Evolutionary conservation across 2,329 filamentous ascomycete genomes (phyloP).

Genomic region (Fonsecaea multimorphosa): DNA sequence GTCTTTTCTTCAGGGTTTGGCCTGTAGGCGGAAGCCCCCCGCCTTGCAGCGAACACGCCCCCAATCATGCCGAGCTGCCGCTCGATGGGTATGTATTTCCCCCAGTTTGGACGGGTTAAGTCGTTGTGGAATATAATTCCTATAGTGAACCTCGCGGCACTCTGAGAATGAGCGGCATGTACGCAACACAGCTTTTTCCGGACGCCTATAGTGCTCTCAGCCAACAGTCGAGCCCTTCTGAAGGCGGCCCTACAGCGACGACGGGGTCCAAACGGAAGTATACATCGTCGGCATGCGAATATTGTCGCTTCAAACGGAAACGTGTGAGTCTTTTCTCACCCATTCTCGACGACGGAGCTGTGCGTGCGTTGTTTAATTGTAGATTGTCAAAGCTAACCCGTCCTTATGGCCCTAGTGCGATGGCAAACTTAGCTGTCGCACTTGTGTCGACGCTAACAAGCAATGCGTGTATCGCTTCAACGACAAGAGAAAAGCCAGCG

Average conservation of each 20-base stretch:
- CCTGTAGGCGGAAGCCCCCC: not conserved
- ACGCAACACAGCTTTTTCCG: not conserved
- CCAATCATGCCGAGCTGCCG: not conserved
- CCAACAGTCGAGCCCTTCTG: not conserved
- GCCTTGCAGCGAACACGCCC: not conserved
- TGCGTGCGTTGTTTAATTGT: not conserved
- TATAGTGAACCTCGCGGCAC: too few relatives aligned
- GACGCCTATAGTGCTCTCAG: not conserved
- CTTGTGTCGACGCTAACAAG: slow-evolving; percentile 1
- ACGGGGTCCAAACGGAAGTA: not conserved
- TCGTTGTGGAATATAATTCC: not conserved
- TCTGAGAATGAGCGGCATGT: not conserved
- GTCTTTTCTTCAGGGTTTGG: not conserved
- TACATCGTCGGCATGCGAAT: not conserved
- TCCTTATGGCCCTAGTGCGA: not conserved
- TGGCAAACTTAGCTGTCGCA: not conserved
- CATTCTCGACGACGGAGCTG: too few relatives aligned
- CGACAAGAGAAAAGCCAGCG: not conserved
- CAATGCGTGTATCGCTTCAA: slow-evolving; percentile 6
- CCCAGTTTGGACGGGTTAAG: not conserved
- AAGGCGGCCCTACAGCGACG: not conserved
- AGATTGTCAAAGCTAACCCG: not conserved
- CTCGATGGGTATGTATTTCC: not conserved
- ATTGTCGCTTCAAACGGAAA: slow-evolving; percentile 3
- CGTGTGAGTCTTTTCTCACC: not conserved